Evolutionary conservation across 192 early-diverging fungal genomes (phyloP), one percentile per base, ranked within the genome.

Genomic region (Coemansia sp.): DNA sequence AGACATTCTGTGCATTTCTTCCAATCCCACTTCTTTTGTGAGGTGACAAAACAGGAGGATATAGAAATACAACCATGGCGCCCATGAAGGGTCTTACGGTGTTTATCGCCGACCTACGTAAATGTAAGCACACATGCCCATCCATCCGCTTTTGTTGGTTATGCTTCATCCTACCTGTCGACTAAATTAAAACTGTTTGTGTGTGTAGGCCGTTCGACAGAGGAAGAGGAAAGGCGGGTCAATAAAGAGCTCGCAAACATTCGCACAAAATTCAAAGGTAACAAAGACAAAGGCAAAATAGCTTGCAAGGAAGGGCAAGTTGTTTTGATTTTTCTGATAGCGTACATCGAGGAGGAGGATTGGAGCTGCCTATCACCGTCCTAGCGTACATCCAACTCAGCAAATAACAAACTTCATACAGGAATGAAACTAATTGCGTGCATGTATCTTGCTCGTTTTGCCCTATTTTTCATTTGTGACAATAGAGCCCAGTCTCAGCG

Each of bases 221-320:
- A 99, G 69, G 86, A 95, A 63, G 98, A 99, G 75, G 96, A 99
- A 79, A 95, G 95, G 79, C 83, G 98, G 63, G 93, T 99, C 64
- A 98, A 99, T 86, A 98, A 97, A 77, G 98, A 99, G 78, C 88
- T 99, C 83, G 96, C 95, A 61, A 99, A 99, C 83, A 99, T 99
- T 66, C 86, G 98, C 18, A 87, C 94, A 48, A 98, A 99, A 83
- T 99, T 99, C 84, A 78, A 96, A 86, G 95, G 94, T 96, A 75
- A 58, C 46, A 34, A 9, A 10, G 12, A 29, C 4, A 30, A 2
- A 26, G 8, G 30, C 7, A 31, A n/a, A 18, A 3, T 12, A 5
- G 55, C 26, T 31, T 4, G n/a, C n/a, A n/a, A n/a, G n/a, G n/a
- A n/a, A n/a, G 10, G 37, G 15, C 37, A 39, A 13, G 10, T 15